Evolutionary conservation across 2,329 filamentous ascomycete species (phyloP).

Genomic region (Akanthomyces lecanii): DNA sequence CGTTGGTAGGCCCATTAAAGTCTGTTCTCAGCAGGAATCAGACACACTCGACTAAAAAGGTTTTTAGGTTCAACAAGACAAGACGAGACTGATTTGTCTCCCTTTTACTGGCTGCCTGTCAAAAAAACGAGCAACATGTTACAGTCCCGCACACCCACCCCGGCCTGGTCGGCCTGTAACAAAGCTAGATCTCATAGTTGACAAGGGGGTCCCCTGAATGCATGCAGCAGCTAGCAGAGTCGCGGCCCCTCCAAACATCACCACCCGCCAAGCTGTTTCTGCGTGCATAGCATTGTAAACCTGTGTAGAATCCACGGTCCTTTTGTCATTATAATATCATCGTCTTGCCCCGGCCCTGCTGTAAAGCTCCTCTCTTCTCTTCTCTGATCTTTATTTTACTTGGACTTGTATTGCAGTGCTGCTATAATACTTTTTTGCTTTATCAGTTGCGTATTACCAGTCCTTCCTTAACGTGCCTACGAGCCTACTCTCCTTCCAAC

Average conservation of each 20-base stretch:
- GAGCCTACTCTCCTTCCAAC: slow-evolving; percentile 23
- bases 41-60: neutral
- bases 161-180: slow-evolving; percentile 25
- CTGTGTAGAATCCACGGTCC: slow-evolving; percentile 2
- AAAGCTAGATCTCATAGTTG: slow-evolving; percentile 25
- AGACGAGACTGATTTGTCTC: neutral
- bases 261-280: slow-evolving; percentile 16
- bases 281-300: slow-evolving; percentile 1
- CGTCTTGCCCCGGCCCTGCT: slow-evolving; percentile 6
- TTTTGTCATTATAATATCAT: slow-evolving; percentile 8
- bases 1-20: neutral
- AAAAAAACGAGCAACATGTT: slow-evolving; percentile 16
- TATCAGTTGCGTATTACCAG: slow-evolving; percentile 9
- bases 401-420: neutral
- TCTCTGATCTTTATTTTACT: slow-evolving; percentile 3
- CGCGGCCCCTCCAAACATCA: slow-evolving; percentile 17
- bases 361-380: neutral
- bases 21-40: slow-evolving; percentile 1
- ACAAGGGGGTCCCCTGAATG: slow-evolving; percentile 14
- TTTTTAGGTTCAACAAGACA: neutral
- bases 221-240: slow-evolving; percentile 9
- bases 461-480: slow-evolving; percentile 25
- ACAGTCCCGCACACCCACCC: slow-evolving; percentile 17
- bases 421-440: slow-evolving; percentile 5
- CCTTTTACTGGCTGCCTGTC: neutral